These are phyloP conservation scores for Tylopilus intermedius DNA, from an alignment of 768 basidiomycete species.

Conservation along the genomic window DNA sequence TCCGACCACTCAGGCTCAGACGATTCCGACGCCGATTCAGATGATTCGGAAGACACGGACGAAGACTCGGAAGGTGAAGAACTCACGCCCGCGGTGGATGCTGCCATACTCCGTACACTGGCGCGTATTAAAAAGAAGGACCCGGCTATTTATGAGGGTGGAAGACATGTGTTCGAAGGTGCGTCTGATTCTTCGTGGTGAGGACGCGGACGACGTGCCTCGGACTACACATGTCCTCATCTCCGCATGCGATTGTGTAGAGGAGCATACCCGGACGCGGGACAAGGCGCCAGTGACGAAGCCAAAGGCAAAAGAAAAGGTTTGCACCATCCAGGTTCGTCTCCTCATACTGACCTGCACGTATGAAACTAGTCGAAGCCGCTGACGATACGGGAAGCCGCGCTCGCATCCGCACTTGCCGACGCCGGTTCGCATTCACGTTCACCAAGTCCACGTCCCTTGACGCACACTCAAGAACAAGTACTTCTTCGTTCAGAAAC, in stretches of 20 bases:
- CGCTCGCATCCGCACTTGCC: slow-evolving; percentile 57
- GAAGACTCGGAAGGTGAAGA: slow-evolving; percentile 96
- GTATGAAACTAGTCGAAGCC: slow-evolving; percentile 52
- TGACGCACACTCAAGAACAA: slow-evolving; percentile 79
- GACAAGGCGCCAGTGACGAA: slow-evolving; percentile 22
- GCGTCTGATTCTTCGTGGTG: neutral
- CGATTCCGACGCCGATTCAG: slow-evolving; percentile 29
- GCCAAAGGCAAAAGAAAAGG: slow-evolving; percentile 48
- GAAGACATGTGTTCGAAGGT: slow-evolving; percentile 78
- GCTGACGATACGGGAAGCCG: slow-evolving; percentile 68
- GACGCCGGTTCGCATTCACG: slow-evolving; percentile 42
- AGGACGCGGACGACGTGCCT: neutral
- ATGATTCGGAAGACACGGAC: slow-evolving; percentile 69
- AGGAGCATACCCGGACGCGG: slow-evolving; percentile 54
- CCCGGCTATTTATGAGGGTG: slow-evolving; percentile 75
- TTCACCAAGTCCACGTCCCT: slow-evolving; percentile 51
- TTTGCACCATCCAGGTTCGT: slow-evolving; percentile 18
- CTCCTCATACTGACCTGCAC: neutral
- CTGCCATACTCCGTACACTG: slow-evolving; percentile 87
- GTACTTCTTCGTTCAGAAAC: slow-evolving; percentile 70
- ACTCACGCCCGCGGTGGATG: slow-evolving; percentile 89
- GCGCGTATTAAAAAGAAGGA: slow-evolving; percentile 79
- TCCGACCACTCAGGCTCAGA: slow-evolving; percentile 50
- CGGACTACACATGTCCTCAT: neutral
- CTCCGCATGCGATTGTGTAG: slow-evolving; percentile 31